A percentile compares a stretch with the other conserved stretches of the same genome.
Conservation (phyloP, 352 stramenopile genomes). For the Phytophthora sp. region DNA sequence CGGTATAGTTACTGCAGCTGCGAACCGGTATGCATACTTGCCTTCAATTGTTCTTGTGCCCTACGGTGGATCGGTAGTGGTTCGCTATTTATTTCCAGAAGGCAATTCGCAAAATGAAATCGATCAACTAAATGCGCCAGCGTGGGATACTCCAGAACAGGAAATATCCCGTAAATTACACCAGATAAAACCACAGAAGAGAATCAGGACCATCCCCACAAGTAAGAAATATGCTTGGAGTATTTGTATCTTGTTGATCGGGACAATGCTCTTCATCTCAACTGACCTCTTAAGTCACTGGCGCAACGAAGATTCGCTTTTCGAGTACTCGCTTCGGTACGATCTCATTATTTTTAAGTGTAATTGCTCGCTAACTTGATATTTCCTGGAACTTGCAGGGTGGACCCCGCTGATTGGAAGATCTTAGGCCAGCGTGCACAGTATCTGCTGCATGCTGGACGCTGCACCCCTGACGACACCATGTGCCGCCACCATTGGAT, state of each 20-base stretch:
- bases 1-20: constrained; percentile 47
- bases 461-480: constrained; percentile 10
- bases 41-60: constrained; percentile 45
- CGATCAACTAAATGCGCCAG: background rate
- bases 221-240: background rate
- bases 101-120: background rate
- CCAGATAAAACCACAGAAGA: background rate
- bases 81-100: constrained; percentile 19
- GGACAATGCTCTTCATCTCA: constrained; percentile 22
- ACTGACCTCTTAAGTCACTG: constrained; percentile 27
- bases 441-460: constrained; percentile 2
- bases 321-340: constrained; percentile 33
- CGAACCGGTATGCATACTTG: constrained; percentile 71
- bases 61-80: constrained; percentile 30
- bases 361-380: background rate
- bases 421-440: constrained; percentile 34
- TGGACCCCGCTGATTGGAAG: constrained; percentile 54
- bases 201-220: background rate
- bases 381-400: background rate
- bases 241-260: constrained; percentile 8
- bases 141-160: constrained; percentile 1
- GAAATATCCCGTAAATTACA: background rate
- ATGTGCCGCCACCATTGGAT: constrained; percentile 20
- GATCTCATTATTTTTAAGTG: background rate
- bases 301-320: constrained; percentile 42